Base-by-base conservation (phyloP, 441 rosid genomes). In the Aquilaria agallochum region DNA sequence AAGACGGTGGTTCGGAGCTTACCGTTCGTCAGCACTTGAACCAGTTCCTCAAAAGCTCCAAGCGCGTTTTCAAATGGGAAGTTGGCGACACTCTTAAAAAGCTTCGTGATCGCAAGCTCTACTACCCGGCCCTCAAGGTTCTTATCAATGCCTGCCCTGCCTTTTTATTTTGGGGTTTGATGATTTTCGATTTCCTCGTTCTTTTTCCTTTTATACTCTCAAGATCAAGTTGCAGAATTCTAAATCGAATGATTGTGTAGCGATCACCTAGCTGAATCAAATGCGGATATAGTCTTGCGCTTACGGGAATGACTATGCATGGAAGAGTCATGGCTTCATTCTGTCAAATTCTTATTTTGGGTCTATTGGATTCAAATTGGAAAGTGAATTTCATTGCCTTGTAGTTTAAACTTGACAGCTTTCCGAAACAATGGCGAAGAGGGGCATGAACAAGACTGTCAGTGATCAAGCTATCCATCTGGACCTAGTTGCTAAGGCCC, bases 391-490 rank as follows among this genome's bases (percentile, higher is more conserved):
- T 31, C 33, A 4, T 51, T 62, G 15, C 44, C n/a, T 57, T 64
- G 69, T 66, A 11, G 14, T 71, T 60, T 68, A 10, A 40, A 40
- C 45, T 40, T 40, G 7, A 32, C 76, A 94, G 97, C 81, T 94
- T 15, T 94, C 97, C 44, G 92, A 94, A 70, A 72, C 72, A 31
- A 87, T 87, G 97, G 76, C 65, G 20, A 58, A 81, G 90, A 80
- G 89, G 76, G 92, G 96, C 31, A 86, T 89, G 94, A 87, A 89
- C 77, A 90, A 84, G 83, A 94, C 96, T 2, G 85, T 83, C 44
- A 86, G 95, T 56, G 96, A 94, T 81, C 94, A 91, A 74, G 97
- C 97, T 47, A 83, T 94, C 33, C 97, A 89, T 89, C 92, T 94
- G n/a, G 96, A 94, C 78, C 82, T 94, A 56, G 73, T 89, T 60